Conservation (phyloP, 2,329 filamentous ascomycete genomes). For the Phialophora tarda region DNA sequence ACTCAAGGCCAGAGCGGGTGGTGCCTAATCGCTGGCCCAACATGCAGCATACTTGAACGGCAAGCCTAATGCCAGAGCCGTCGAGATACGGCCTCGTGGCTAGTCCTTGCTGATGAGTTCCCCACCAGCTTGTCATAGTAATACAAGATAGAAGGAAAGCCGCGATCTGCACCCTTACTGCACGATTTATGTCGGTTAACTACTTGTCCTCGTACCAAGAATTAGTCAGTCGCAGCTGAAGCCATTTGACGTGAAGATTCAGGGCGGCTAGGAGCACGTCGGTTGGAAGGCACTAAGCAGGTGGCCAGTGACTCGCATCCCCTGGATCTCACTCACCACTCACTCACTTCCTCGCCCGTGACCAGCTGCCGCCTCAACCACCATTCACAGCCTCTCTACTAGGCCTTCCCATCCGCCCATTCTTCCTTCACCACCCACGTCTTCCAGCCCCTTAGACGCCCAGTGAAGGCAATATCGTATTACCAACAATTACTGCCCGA, state of each 20-base stretch:
- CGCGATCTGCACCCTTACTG: not conserved
- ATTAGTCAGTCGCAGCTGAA: not conserved
- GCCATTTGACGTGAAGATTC: not conserved
- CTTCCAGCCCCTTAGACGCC: constrained; percentile 8
- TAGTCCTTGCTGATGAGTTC: not conserved
- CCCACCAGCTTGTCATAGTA: not conserved
- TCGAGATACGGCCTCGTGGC: not conserved
- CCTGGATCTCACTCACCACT: not conserved
- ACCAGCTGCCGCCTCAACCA: not conserved
- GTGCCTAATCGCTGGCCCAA: not conserved
- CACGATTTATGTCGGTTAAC: not conserved
- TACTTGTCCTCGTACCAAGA: no score
- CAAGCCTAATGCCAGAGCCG: not conserved
- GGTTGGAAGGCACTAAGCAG: constrained; percentile 1
- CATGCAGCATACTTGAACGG: not conserved
- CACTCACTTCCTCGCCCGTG: not conserved
- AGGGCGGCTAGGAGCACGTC: not conserved
- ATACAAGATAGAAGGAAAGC: not conserved
- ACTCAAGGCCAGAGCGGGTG: not conserved
- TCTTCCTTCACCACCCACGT: not conserved
- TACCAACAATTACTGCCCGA: not conserved
- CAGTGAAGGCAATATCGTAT: constrained; percentile 12
- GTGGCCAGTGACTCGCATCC: not conserved
- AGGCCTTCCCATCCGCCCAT: not conserved
- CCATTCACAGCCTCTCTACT: constrained; percentile 5